Evolutionary conservation across 2,329 filamentous ascomycete species (phyloP).

Genomic region (Sarocladium oryzae): DNA sequence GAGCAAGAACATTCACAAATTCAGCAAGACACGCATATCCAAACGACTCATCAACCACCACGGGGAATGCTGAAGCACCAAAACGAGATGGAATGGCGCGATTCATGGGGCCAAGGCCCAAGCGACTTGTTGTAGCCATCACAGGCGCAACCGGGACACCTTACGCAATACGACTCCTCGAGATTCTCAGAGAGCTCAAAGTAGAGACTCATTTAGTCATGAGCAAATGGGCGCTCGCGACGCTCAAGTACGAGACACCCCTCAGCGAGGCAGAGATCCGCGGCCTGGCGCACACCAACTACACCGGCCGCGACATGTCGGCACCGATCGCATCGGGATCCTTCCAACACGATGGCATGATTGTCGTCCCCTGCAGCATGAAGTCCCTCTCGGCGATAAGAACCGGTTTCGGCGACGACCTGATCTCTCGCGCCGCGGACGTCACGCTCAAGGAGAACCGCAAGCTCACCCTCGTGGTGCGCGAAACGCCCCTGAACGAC

Average conservation of each 20-base stretch:
- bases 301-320: slow-evolving; percentile 36
- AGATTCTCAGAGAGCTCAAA: slow-evolving; percentile 31
- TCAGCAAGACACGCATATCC: neutral
- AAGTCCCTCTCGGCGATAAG: slow-evolving; percentile 39
- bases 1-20: neutral
- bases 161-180: slow-evolving; percentile 34
- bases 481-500: slow-evolving; percentile 40
- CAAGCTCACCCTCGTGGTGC: slow-evolving; percentile 30
- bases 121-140: slow-evolving; percentile 38
- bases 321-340: slow-evolving; percentile 39
- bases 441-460: slow-evolving; percentile 39
- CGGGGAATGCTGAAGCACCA: neutral
- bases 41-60: neutral
- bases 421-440: slow-evolving; percentile 38
- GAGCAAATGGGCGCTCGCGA: slow-evolving; percentile 41
- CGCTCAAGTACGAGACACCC: slow-evolving; percentile 40
- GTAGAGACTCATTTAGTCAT: slow-evolving; percentile 42
- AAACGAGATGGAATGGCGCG: neutral
- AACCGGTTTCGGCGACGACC: slow-evolving; percentile 34
- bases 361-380: slow-evolving; percentile 41
- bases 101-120: slow-evolving; percentile 11
- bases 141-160: slow-evolving; percentile 43
- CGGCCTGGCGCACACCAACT: slow-evolving; percentile 29
- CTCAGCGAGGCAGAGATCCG: slow-evolving; percentile 28
- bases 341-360: slow-evolving; percentile 38